phyloP scores from a whole-genome alignment of 495 filamentous ascomycete species.

The Friedmanniomyces endolithicus region DNA sequence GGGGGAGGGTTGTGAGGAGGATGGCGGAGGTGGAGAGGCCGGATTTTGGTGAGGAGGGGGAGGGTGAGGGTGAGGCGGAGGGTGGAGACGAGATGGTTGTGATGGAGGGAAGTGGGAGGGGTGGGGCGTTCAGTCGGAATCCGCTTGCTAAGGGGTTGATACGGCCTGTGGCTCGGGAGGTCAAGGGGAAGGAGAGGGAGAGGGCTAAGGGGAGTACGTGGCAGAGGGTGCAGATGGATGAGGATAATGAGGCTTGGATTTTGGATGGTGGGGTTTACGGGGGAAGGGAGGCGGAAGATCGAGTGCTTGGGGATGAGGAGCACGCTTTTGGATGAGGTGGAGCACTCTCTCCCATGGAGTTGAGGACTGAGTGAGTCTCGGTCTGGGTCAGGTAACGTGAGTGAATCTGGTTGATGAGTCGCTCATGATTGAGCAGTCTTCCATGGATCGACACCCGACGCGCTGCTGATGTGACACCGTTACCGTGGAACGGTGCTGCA shows the following conservation, averaged over 20 bases:
- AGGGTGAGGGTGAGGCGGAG: neutral
- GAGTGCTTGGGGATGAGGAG: conserved; percentile 35
- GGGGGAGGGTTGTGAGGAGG: conserved; percentile 3
- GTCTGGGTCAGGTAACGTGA: too few relatives aligned
- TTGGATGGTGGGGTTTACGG: conserved; percentile 72
- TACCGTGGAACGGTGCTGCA: too few relatives aligned
- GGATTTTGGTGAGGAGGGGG: conserved; percentile 1
- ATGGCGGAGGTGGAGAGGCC: conserved; percentile 13
- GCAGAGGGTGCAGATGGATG: conserved; percentile 85
- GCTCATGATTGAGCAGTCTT: too few relatives aligned
- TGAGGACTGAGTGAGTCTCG: too few relatives aligned
- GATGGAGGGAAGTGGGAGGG: conserved; percentile 27
- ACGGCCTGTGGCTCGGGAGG: conserved; percentile 46
- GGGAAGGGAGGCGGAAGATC: conserved; percentile 29
- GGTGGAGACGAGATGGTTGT: neutral
- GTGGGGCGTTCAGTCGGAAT: conserved; percentile 71
- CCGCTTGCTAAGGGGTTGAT: conserved; percentile 63
- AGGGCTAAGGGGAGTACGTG: conserved; percentile 61
- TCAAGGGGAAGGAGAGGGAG: conserved; percentile 56
- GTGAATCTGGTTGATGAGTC: too few relatives aligned
- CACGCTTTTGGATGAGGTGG: conserved; percentile 36
- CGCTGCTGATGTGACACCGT: too few relatives aligned
- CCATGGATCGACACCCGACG: too few relatives aligned
- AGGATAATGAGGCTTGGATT: conserved; percentile 84
- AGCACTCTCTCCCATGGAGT: too few relatives aligned